A percentile compares a stretch with the other conserved stretches of the same genome.
phyloP scores from a whole-genome alignment of 176 grass and related monocot species.

The Ensete ventricosum region DNA sequence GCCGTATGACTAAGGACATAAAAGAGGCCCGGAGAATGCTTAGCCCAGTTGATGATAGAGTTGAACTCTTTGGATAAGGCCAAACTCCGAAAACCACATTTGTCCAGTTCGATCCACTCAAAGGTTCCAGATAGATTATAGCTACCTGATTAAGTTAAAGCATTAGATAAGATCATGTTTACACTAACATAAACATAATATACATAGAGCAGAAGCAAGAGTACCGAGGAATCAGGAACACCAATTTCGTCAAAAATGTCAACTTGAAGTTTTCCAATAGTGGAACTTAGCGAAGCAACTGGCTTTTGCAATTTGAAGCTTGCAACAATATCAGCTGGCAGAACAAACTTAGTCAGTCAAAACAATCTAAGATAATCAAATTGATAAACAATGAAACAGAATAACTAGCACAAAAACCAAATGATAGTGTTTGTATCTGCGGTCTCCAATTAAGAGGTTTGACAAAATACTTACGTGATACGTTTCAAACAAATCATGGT shows the following conservation, averaged over 20 bases:
- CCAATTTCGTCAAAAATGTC: constrained; percentile 84
- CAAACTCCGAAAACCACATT: constrained; percentile 67
- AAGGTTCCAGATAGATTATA: constrained; percentile 46
- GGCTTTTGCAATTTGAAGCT: constrained; percentile 71
- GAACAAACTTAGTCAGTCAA: constrained; percentile 7
- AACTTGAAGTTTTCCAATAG: constrained; percentile 62
- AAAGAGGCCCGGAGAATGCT: constrained; percentile 73
- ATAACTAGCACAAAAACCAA: background rate
- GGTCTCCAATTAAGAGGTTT: background rate
- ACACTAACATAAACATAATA: constrained; percentile 11
- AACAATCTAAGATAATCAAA: background rate
- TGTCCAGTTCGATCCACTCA: constrained; percentile 52
- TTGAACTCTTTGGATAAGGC: constrained; percentile 58
- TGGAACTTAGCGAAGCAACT: constrained; percentile 43
- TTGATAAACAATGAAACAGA: background rate
- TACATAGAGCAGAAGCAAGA: background rate
- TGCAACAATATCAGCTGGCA: constrained; percentile 64
- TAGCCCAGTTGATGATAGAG: constrained; percentile 53
- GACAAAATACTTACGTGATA: background rate
- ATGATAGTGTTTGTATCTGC: background rate
- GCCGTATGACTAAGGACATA: constrained; percentile 52
- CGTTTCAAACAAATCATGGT: background rate
- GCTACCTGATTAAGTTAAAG: constrained; percentile 33
- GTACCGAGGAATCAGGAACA: constrained; percentile 65
- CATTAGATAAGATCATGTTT: constrained; percentile 10